phyloP scores from a whole-genome alignment of 257 asterid genomes.

The Lavandula angustifolia region DNA sequence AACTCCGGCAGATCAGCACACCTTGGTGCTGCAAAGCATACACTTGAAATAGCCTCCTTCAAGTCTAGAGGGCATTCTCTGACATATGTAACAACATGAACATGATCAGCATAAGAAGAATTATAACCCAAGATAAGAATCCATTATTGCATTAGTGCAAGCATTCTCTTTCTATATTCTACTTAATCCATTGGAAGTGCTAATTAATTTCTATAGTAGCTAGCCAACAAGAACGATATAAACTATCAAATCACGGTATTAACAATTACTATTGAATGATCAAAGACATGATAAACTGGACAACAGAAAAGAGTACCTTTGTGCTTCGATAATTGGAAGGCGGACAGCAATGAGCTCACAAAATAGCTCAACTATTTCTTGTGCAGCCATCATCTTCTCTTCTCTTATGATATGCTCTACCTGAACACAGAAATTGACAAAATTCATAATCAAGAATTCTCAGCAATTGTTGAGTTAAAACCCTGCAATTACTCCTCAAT shows the following conservation, averaged over 20 bases:
- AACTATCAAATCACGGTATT: neutral
- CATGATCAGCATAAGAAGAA: conserved; percentile 11
- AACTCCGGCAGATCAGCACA: conserved; percentile 92
- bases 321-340: conserved; percentile 79
- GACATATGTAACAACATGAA: conserved; percentile 24
- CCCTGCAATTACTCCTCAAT: conserved; percentile 13
- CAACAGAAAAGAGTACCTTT: conserved; percentile 49
- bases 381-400: conserved; percentile 97
- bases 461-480: neutral
- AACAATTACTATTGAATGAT: neutral
- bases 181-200: neutral
- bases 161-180: neutral
- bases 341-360: conserved; percentile 81
- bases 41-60: conserved; percentile 94
- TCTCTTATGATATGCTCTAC: conserved; percentile 93
- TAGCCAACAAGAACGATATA: conserved; percentile 1
- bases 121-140: conserved; percentile 1
- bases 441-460: neutral
- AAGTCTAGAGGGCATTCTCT: conserved; percentile 98
- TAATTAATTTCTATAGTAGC: neutral
- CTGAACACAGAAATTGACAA: conserved; percentile 35
- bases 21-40: conserved; percentile 98
- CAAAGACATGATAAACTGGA: neutral
- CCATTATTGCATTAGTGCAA: neutral
- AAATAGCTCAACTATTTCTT: conserved; percentile 87